Percentiles rank a stretch among this genome's conserved stretches.
Evolutionary conservation across 352 stramenopile genomes (phyloP).

Genomic region (Globisporangium sylvaticum): DNA sequence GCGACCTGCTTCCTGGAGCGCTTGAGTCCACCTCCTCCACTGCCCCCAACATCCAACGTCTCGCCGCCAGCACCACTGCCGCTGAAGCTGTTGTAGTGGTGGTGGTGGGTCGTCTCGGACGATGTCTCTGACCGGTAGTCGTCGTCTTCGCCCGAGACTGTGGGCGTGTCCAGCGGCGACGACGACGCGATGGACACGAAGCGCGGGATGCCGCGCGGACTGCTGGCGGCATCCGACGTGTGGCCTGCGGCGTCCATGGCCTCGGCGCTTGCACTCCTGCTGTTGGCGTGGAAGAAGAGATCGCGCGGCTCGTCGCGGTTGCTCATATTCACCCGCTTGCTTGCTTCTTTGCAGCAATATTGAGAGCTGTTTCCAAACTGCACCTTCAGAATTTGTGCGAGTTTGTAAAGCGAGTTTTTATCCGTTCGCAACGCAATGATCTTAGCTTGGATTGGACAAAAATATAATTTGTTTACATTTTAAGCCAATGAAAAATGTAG

Average conservation of each 20-base stretch:
- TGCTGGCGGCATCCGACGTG: slow-evolving; percentile 1
- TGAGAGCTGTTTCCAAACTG: neutral
- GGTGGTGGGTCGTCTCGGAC: slow-evolving; percentile 44
- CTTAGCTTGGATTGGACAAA: neutral
- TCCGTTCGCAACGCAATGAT: too few species aligned
- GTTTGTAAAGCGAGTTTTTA: too few species aligned
- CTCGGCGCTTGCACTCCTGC: neutral
- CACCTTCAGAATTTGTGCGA: neutral
- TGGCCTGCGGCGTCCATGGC: neutral
- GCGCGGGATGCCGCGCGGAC: neutral
- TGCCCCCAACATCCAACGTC: neutral
- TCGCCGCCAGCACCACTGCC: neutral
- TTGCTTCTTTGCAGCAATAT: neutral
- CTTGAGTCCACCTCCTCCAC: slow-evolving; percentile 7
- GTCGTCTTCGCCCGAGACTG: slow-evolving; percentile 66
- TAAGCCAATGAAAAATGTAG: neutral
- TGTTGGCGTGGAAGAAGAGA: neutral
- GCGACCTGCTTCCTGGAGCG: slow-evolving; percentile 30
- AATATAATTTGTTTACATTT: neutral
- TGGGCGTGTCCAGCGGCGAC: slow-evolving; percentile 51
- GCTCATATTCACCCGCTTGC: neutral
- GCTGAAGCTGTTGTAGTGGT: slow-evolving; percentile 3
- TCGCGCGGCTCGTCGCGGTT: neutral
- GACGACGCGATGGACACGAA: slow-evolving; percentile 8
- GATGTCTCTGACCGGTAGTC: slow-evolving; percentile 79